Evolutionary conservation across 352 stramenopile genomes (phyloP).

Genomic region (Elongisporangium prolatum): DNA sequence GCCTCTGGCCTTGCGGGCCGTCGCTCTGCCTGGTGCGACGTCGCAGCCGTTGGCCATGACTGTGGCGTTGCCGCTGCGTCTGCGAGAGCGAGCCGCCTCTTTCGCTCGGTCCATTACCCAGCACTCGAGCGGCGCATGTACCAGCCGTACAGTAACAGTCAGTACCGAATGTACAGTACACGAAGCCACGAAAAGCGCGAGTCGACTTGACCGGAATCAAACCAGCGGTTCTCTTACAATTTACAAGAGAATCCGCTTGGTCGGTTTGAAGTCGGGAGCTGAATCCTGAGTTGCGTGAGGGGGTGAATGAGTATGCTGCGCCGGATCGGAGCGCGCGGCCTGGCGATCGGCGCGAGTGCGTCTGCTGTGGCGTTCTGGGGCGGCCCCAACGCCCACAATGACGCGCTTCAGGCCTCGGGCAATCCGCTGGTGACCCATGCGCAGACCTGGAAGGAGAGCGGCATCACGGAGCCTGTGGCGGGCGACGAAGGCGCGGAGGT

Average conservation of each 20-base stretch:
- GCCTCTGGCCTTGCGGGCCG: not conserved
- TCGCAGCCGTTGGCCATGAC: slow-evolving; percentile 2
- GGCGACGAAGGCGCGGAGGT: slow-evolving; percentile 6
- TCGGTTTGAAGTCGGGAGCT: not conserved
- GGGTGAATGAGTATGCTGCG: not conserved
- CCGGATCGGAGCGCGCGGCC: not conserved
- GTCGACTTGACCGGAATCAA: not conserved
- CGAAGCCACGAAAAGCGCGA: not conserved
- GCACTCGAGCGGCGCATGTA: not conserved
- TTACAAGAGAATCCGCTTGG: no score
- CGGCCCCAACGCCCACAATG: not conserved
- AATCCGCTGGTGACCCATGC: slow-evolving; percentile 3
- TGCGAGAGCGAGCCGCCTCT: not conserved
- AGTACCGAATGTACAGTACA: not conserved
- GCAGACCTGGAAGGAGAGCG: slow-evolving; percentile 9
- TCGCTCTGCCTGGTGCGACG: slow-evolving; percentile 2
- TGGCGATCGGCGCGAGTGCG: not conserved
- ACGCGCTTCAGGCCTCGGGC: slow-evolving; percentile 1
- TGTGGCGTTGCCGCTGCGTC: not conserved
- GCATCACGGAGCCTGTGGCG: slow-evolving; percentile 2
- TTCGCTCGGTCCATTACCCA: not conserved
- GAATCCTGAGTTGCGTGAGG: not conserved
- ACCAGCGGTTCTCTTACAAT: not conserved
- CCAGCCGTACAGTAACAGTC: not conserved
- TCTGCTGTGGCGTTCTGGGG: not conserved